These are phyloP conservation scores for Cyberlindnera maclurae DNA, from an alignment of 805 yeast genomes.

Conservation along the genomic window DNA sequence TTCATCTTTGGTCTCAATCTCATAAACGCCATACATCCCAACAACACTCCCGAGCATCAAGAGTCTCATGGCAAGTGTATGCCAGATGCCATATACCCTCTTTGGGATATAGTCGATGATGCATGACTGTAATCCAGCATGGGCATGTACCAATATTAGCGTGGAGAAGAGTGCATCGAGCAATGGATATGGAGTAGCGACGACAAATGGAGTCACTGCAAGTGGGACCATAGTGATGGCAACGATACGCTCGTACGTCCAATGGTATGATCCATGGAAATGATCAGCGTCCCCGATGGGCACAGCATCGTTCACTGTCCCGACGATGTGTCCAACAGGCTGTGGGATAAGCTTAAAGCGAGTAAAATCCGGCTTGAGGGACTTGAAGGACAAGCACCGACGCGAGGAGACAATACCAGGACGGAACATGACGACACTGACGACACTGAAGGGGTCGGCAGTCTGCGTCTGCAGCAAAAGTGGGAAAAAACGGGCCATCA, in stretches of 20 bases:
- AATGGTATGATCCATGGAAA: conserved; percentile 63
- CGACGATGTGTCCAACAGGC: conserved; percentile 69
- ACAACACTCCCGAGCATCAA: conserved; percentile 58
- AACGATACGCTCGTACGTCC: conserved; percentile 62
- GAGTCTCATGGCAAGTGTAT: conserved; percentile 50
- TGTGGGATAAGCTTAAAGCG: conserved; percentile 46
- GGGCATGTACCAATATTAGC: conserved; percentile 53
- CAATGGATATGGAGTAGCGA: conserved; percentile 40
- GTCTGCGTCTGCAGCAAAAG: no score
- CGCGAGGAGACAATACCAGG: neutral
- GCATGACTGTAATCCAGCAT: conserved; percentile 70
- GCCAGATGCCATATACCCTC: conserved; percentile 64
- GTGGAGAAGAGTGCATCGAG: conserved; percentile 53
- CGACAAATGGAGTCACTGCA: conserved; percentile 50
- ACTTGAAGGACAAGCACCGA: conserved; percentile 1
- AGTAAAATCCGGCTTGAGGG: conserved; percentile 23
- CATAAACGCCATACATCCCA: conserved; percentile 65
- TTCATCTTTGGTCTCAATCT: conserved; percentile 56
- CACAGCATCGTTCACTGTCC: conserved; percentile 66
- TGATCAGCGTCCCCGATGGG: conserved; percentile 50
- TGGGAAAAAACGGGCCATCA: no score
- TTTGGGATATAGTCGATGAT: conserved; percentile 72
- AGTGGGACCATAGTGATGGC: conserved; percentile 60
- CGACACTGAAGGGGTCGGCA: neutral
- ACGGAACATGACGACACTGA: neutral